Evolutionary conservation across 2,329 filamentous ascomycete species (phyloP).

Genomic region (Cytospora piceae): DNA sequence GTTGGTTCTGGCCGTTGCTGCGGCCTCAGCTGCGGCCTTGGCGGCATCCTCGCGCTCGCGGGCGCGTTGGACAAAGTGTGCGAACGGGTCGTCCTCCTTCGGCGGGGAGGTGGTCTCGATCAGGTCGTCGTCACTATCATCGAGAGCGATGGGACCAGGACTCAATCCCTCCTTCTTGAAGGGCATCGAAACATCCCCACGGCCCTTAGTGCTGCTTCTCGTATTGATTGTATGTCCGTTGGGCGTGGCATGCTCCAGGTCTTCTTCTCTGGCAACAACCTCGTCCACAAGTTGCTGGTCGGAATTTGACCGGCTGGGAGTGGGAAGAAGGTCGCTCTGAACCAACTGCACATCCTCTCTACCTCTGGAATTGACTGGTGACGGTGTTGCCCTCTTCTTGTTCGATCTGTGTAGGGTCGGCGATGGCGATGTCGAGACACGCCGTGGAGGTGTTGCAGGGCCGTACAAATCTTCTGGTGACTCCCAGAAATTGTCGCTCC

Average conservation of each 20-base stretch:
- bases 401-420: background rate
- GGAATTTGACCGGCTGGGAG: conserved; percentile 21
- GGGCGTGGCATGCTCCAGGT: conserved; percentile 31
- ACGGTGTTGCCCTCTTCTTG: conserved; percentile 11
- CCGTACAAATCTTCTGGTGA: conserved; percentile 26
- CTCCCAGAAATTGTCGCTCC: background rate
- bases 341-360: conserved; percentile 31
- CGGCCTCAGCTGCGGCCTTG: conserved; percentile 34
- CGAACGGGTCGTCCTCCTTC: conserved; percentile 47
- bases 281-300: conserved; percentile 12
- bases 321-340: conserved; percentile 17
- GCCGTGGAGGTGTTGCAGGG: conserved; percentile 25
- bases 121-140: conserved; percentile 30
- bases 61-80: conserved; percentile 51
- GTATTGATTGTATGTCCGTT: conserved; percentile 12
- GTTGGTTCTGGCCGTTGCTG: conserved; percentile 32
- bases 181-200: conserved; percentile 18
- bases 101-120: background rate
- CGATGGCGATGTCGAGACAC: conserved; percentile 1
- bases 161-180: conserved; percentile 12
- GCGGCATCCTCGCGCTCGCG: conserved; percentile 39
- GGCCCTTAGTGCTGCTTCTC: conserved; percentile 19
- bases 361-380: conserved; percentile 1
- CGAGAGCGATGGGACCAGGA: conserved; percentile 32
- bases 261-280: conserved; percentile 34